These are phyloP conservation scores for Phascolomyces articulosus DNA, from an alignment of 371 early-diverging fungal species.

Conservation along the genomic window DNA sequence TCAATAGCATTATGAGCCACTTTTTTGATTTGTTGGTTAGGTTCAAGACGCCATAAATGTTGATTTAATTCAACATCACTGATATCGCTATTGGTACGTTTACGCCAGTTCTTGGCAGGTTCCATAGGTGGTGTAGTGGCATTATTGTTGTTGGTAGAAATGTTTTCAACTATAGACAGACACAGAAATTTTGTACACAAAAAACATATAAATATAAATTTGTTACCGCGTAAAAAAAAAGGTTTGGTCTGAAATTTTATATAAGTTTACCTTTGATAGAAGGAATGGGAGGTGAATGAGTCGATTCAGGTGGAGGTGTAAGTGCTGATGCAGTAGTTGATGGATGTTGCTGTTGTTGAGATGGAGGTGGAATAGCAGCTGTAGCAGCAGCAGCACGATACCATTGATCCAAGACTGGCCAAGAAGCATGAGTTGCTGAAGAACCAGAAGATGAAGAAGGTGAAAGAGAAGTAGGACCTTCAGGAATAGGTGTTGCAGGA, in stretches of 20 bases:
- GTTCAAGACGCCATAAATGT: constrained; percentile 9
- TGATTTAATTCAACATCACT: not conserved
- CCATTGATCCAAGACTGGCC: constrained; percentile 1
- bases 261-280: not conserved
- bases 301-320: not conserved
- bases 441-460: constrained; percentile 40
- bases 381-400: not conserved
- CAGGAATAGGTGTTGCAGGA: constrained; percentile 28
- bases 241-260: too few relatives aligned
- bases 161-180: not conserved
- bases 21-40: constrained; percentile 74
- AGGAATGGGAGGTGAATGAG: not conserved
- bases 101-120: constrained; percentile 3
- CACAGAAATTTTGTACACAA: too few relatives aligned
- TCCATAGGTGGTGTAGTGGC: too few relatives aligned
- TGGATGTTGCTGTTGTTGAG: too few relatives aligned
- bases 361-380: not conserved
- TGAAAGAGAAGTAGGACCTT: constrained; percentile 28
- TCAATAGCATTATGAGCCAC: constrained; percentile 95
- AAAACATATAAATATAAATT: too few relatives aligned
- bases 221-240: too few relatives aligned
- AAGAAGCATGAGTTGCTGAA: constrained; percentile 18
- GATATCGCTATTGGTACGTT: constrained; percentile 1
- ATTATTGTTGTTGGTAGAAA: too few relatives aligned
- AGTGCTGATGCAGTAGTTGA: not conserved